phyloP scores from a whole-genome alignment of 2,329 filamentous ascomycete species.

The Volutella citrinella region DNA sequence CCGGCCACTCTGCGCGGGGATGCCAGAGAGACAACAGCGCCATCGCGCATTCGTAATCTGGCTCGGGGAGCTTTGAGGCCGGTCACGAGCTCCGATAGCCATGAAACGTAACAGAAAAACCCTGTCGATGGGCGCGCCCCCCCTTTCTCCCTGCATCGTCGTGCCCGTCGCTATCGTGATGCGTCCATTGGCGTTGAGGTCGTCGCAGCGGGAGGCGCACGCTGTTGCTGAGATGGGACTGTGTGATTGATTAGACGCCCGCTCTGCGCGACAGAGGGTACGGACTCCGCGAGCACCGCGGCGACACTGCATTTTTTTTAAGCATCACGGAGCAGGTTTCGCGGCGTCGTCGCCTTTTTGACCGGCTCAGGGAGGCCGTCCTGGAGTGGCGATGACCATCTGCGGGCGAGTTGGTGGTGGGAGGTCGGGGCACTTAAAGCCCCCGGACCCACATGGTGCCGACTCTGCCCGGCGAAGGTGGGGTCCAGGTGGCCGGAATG shows the following conservation, averaged over 20 bases:
- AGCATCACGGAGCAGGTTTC: too few relatives aligned
- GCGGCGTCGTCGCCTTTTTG: too few relatives aligned
- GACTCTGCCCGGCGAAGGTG: slow-evolving; percentile 19
- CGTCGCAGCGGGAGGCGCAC: slow-evolving; percentile 2
- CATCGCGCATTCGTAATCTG: slow-evolving; percentile 15
- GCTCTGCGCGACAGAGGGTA: too few relatives aligned
- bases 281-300: too few relatives aligned
- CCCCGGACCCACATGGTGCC: slow-evolving; percentile 15
- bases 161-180: slow-evolving; percentile 7
- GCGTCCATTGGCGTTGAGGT: slow-evolving; percentile 4
- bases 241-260: too few relatives aligned
- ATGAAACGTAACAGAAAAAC: slow-evolving; percentile 26
- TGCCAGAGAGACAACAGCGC: slow-evolving; percentile 15
- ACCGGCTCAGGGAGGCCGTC: too few relatives aligned
- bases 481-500: slow-evolving; percentile 29
- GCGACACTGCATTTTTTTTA: too few relatives aligned
- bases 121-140: slow-evolving; percentile 3
- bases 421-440: slow-evolving; percentile 8
- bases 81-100: slow-evolving; percentile 12
- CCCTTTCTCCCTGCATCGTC: slow-evolving; percentile 3
- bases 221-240: neutral
- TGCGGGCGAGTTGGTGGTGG: slow-evolving; percentile 6
- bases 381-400: too few relatives aligned
- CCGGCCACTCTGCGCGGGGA: slow-evolving; percentile 39
- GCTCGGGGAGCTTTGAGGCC: slow-evolving; percentile 12